Percentiles rank a stretch among this genome's conserved stretches.
Conservation (phyloP, 805 yeast genomes). For the Pichia ethanolica region DNA sequence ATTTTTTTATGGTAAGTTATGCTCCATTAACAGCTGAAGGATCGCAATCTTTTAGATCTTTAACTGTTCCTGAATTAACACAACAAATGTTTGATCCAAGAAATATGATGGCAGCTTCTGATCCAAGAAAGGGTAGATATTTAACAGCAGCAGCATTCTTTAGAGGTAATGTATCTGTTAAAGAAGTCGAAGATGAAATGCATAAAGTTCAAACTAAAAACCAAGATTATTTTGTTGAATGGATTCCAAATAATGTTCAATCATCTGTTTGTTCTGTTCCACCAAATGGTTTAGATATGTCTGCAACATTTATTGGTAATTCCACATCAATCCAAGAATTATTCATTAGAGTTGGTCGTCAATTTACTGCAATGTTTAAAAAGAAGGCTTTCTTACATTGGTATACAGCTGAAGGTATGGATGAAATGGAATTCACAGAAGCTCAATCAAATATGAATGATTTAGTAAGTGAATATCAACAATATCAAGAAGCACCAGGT, state of each 20-base stretch:
- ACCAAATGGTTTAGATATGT: conserved; percentile 76
- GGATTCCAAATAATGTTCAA: conserved; percentile 95
- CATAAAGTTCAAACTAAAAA: conserved; percentile 74
- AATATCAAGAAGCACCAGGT: conserved; percentile 76
- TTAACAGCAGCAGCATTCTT: conserved; percentile 90
- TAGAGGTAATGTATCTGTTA: conserved; percentile 87
- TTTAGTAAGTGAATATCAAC: conserved; percentile 83
- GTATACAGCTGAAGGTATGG: conserved; percentile 96
- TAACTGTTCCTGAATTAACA: conserved; percentile 84
- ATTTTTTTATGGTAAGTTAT: conserved; percentile 91
- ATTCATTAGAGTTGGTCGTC: conserved; percentile 83
- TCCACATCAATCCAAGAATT: conserved; percentile 89
- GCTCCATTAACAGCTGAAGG: conserved; percentile 84
- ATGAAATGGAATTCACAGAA: conserved; percentile 87
- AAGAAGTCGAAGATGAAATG: conserved; percentile 94
- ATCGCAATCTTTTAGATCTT: conserved; percentile 73
- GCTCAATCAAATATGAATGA: conserved; percentile 90
- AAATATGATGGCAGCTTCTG: conserved; percentile 94
- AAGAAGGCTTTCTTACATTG: conserved; percentile 94
- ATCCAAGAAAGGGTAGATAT: conserved; percentile 86
- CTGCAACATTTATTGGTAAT: conserved; percentile 91
- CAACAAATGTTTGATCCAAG: conserved; percentile 89
- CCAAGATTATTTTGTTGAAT: conserved; percentile 80
- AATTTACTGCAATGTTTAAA: conserved; percentile 86
- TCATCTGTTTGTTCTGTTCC: conserved; percentile 90